A percentile compares a stretch with the other conserved stretches of the same genome.
phyloP scores from a whole-genome alignment of 371 early-diverging fungal species.

The Mortierella sp. region DNA sequence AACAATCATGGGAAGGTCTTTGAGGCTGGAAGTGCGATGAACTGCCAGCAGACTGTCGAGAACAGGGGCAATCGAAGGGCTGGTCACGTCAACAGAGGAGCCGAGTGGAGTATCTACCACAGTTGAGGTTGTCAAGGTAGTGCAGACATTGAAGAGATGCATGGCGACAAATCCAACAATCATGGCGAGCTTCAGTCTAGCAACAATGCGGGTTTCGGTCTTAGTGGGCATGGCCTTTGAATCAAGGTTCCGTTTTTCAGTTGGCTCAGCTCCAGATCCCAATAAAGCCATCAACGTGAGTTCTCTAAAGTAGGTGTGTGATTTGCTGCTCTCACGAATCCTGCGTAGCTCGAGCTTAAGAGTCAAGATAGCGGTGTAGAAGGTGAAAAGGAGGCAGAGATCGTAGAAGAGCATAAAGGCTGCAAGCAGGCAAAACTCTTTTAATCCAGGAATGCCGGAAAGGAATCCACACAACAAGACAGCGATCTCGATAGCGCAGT shows the following conservation, averaged over 20 bases:
- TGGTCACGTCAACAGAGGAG: constrained; percentile 59
- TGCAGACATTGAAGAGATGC: constrained; percentile 80
- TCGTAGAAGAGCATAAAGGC: constrained; percentile 88
- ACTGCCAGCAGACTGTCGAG: constrained; percentile 62
- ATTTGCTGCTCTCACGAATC: constrained; percentile 58
- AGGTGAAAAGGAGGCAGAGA: constrained; percentile 85
- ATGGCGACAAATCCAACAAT: constrained; percentile 79
- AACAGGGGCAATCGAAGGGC: constrained; percentile 58
- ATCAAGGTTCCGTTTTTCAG: constrained; percentile 25
- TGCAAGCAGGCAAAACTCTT: constrained; percentile 86
- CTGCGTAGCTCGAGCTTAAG: constrained; percentile 86
- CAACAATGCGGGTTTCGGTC: constrained; percentile 67
- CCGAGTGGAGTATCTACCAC: constrained; percentile 12
- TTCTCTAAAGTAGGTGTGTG: constrained; percentile 49
- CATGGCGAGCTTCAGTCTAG: constrained; percentile 69
- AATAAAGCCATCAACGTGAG: constrained; percentile 56
- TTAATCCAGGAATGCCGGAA: constrained; percentile 82
- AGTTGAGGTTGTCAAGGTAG: constrained; percentile 63
- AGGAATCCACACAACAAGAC: constrained; percentile 84
- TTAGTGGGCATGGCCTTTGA: constrained; percentile 51
- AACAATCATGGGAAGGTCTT: constrained; percentile 66
- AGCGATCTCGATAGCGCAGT: constrained; percentile 86
- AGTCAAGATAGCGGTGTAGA: constrained; percentile 89
- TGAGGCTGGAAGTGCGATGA: constrained; percentile 60
- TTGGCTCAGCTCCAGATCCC: constrained; percentile 25